These are phyloP conservation scores for Funneliformis mosseae DNA, from an alignment of 192 early-diverging fungal species.

Conservation along the genomic window DNA sequence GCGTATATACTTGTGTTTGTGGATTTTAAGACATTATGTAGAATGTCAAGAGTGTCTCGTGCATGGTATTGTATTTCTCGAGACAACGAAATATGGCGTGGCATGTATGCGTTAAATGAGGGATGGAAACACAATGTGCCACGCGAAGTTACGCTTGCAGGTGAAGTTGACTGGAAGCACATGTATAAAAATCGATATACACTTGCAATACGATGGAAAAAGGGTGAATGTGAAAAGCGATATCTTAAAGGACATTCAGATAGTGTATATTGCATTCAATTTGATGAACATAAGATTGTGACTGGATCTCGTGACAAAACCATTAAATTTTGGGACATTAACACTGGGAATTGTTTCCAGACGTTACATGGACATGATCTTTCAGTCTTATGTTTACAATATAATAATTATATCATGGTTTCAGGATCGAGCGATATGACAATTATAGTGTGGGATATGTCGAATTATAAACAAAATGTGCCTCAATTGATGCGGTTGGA, in stretches of 20 bases:
- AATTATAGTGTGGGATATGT: conserved; percentile 84
- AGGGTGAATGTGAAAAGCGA: conserved; percentile 45
- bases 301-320: conserved; percentile 79
- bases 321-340: conserved; percentile 83
- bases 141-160: background rate
- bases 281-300: conserved; percentile 69
- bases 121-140: conserved; percentile 54
- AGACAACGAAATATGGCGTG: conserved; percentile 78
- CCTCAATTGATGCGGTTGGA: conserved; percentile 52
- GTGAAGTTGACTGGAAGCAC: conserved; percentile 64
- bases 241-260: conserved; percentile 78
- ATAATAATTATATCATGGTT: conserved; percentile 70
- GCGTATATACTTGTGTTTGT: conserved; percentile 65
- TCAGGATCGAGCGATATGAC: conserved; percentile 87
- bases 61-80: conserved; percentile 66
- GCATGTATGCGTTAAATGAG: conserved; percentile 57
- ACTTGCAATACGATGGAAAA: conserved; percentile 64
- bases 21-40: conserved; percentile 62
- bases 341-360: conserved; percentile 54
- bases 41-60: conserved; percentile 62
- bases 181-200: conserved; percentile 67
- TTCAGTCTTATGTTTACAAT: conserved; percentile 81
- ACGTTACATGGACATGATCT: conserved; percentile 70
- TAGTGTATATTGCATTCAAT: conserved; percentile 92
- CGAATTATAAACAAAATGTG: conserved; percentile 33